Conservation (phyloP, 495 filamentous ascomycete genomes). For the Aspergillus funiculosus region DNA sequence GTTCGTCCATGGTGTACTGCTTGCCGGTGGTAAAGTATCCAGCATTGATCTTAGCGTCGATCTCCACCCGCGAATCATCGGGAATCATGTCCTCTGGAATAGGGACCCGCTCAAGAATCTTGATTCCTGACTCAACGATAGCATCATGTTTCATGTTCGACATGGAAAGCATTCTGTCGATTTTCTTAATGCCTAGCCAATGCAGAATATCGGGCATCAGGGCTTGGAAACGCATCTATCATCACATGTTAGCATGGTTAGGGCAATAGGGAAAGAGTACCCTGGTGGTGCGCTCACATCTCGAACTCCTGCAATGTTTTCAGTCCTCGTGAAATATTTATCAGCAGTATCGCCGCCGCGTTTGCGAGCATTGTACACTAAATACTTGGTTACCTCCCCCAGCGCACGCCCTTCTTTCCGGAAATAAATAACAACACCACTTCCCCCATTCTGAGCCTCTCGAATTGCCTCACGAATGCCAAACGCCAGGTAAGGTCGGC, state of each 20-base stretch:
- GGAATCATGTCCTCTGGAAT: slow-evolving; percentile 94
- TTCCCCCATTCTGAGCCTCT: slow-evolving; percentile 90
- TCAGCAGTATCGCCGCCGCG: slow-evolving; percentile 80
- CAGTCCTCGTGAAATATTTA: slow-evolving; percentile 95
- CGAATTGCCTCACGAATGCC: slow-evolving; percentile 96
- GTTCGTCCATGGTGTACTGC: slow-evolving; percentile 78
- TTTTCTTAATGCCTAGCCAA: slow-evolving; percentile 98
- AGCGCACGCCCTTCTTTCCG: slow-evolving; percentile 93
- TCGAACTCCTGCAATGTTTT: slow-evolving; percentile 95
- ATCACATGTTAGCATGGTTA: neutral
- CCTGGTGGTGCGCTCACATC: slow-evolving; percentile 31
- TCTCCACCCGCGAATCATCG: slow-evolving; percentile 91
- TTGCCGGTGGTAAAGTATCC: slow-evolving; percentile 95
- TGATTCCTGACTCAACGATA: slow-evolving; percentile 92
- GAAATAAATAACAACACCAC: slow-evolving; percentile 98
- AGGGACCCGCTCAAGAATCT: slow-evolving; percentile 86
- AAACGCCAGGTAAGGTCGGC: slow-evolving; percentile 93
- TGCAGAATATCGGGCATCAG: slow-evolving; percentile 98
- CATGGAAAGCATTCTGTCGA: slow-evolving; percentile 98
- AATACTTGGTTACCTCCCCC: slow-evolving; percentile 95
- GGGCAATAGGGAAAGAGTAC: neutral
- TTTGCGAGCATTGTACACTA: slow-evolving; percentile 92
- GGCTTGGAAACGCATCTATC: slow-evolving; percentile 97
- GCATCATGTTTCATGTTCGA: slow-evolving; percentile 99
- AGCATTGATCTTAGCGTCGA: slow-evolving; percentile 97